Conservation (phyloP, 2,329 filamentous ascomycete species). For the Albophoma yamanashiensis region DNA sequence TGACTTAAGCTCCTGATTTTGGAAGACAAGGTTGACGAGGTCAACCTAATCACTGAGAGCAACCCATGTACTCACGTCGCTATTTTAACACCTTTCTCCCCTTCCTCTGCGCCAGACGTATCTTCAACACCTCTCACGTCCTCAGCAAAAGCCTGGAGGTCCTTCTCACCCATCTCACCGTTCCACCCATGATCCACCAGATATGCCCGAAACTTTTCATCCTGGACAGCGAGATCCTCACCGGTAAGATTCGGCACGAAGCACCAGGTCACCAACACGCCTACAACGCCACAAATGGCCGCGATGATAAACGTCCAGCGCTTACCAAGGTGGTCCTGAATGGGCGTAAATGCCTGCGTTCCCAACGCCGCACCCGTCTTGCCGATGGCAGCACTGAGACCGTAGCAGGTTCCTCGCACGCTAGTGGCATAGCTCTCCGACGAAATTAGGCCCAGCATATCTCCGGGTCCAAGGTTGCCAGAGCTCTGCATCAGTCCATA, state of each 20-base stretch:
- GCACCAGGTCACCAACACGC: conserved; percentile 34
- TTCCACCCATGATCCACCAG: conserved; percentile 33
- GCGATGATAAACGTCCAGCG: conserved; percentile 41
- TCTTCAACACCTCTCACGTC: conserved; percentile 1
- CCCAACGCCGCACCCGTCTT: conserved; percentile 41
- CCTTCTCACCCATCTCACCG: conserved; percentile 27
- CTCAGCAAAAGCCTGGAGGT: conserved; percentile 9
- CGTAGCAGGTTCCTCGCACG: conserved; percentile 40
- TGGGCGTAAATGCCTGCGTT: conserved; percentile 38
- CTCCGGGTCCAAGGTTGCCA: conserved; percentile 38
- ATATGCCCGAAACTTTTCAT: conserved; percentile 32
- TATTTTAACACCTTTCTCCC: background rate
- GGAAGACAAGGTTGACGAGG: too few species aligned
- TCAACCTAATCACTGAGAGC: background rate
- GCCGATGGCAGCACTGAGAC: conserved; percentile 37
- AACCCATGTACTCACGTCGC: background rate
- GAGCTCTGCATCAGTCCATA: conserved; percentile 40
- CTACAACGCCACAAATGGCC: conserved; percentile 36
- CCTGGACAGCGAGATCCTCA: conserved; percentile 30
- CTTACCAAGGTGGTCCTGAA: conserved; percentile 32
- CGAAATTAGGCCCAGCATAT: conserved; percentile 38
- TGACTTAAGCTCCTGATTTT: too few species aligned
- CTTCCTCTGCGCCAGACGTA: background rate
- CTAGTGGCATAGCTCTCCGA: conserved; percentile 40
- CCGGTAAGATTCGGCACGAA: conserved; percentile 34